Percentiles rank a stretch among this genome's conserved stretches.
Evolutionary conservation across 768 basidiomycete species (phyloP).

Genomic region (Sporobolomyces pararoseus): DNA sequence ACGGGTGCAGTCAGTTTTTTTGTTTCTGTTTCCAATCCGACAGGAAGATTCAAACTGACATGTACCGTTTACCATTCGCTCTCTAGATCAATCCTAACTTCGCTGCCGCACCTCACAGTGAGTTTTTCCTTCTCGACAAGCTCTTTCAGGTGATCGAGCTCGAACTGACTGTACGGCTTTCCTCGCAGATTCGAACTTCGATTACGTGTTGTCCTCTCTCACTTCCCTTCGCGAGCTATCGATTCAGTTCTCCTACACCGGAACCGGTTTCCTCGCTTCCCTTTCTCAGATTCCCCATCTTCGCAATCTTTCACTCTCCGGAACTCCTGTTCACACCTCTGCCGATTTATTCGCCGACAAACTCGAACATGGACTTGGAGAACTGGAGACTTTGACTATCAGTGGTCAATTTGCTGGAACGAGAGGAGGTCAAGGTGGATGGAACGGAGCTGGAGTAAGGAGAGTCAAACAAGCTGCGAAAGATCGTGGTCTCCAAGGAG

Average conservation of each 20-base stretch:
- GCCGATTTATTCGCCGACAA: slow-evolving; percentile 11
- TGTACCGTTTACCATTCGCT: too few relatives aligned
- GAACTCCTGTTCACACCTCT: slow-evolving; percentile 9
- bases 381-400: slow-evolving; percentile 12
- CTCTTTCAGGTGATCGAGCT: not conserved
- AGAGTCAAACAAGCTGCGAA: slow-evolving; percentile 10
- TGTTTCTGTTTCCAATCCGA: too few relatives aligned
- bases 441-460: slow-evolving; percentile 18
- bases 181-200: slow-evolving; percentile 16
- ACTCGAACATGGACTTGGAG: slow-evolving; percentile 6
- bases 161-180: not conserved
- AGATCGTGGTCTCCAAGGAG: not conserved
- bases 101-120: slow-evolving; percentile 22
- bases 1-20: slow-evolving; percentile 1
- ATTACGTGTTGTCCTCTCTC: slow-evolving; percentile 20
- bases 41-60: too few relatives aligned
- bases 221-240: not conserved
- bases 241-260: slow-evolving; percentile 10
- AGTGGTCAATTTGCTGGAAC: slow-evolving; percentile 7
- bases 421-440: slow-evolving; percentile 6
- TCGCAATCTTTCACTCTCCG: slow-evolving; percentile 12
- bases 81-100: slow-evolving; percentile 6
- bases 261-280: slow-evolving; percentile 12
- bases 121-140: not conserved
- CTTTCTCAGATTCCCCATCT: not conserved